Evolutionary conservation across 164 flowering plant genomes (phyloP), one percentile per base, ranked within the genome.

Genomic region (Piper betle): DNA sequence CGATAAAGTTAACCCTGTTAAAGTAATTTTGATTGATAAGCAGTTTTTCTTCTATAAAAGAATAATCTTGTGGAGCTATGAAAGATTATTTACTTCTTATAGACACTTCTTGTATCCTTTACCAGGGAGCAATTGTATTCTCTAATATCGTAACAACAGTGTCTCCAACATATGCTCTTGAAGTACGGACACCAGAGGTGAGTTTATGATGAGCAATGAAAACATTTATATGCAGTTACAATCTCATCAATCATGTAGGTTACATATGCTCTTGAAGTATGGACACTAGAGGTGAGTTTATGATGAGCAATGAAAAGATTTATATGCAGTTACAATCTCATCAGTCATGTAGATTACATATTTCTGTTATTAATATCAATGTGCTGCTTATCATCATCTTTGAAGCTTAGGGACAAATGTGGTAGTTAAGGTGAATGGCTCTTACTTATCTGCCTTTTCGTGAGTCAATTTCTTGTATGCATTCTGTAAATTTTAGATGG

Each of bases 71-170:
- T 46, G 10, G 50, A 5, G 6, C 50, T 46, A 6, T 2, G 15
- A 46, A 46, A 12, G 15, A 46, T 46, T 15, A 46, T 46, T 10
- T 5, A 55, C 58, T 58, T 6, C 19, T 33, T 37, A 39, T 57
- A 6, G 39, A 33, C 6, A 3, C 61, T 39, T 37, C 52, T 53
- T 19, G 48, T 58, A 39, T 20, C 20, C 6, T 68, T 61, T 71
- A 72, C 55, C 71, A 93, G 98, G 98, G 98, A 66, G 98, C 84
- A 64, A 64, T 93, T 72, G 97, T 93, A 61, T 93, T 87, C 83
- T 93, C 98, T 50, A 93, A 93, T 74, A 83, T 89, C 71, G 98
- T 93, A 58, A 87, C 98, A 59, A 93, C 98, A 48, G 98, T 93
- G 18, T 93, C 98, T 59, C 98, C 97, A 64, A 81, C 92, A 17